phyloP scores from a whole-genome alignment of 805 yeast genomes.

The Nakazawaea siamensis region DNA sequence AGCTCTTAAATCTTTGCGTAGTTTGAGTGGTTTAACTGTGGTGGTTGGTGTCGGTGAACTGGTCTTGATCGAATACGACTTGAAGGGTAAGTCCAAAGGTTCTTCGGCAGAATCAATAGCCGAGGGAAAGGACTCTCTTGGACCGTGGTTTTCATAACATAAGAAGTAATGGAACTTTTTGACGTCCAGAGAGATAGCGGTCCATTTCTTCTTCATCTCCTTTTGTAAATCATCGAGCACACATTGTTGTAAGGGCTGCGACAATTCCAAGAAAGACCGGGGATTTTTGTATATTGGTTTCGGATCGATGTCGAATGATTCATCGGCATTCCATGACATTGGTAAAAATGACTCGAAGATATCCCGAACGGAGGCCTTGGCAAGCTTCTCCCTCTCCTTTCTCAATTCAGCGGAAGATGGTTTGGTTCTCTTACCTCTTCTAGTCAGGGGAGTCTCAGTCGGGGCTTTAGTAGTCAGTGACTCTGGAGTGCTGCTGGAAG shows the following conservation, averaged over 20 bases:
- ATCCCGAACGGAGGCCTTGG: conserved; percentile 31
- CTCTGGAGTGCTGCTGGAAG: too few species aligned
- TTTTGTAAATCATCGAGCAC: conserved; percentile 38
- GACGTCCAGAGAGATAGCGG: conserved; percentile 33
- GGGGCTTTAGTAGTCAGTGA: too few species aligned
- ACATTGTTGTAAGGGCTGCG: conserved; percentile 51
- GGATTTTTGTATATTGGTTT: conserved; percentile 24
- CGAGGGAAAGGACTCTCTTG: conserved; percentile 44
- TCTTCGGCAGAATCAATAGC: conserved; percentile 32
- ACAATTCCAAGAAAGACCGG: conserved; percentile 20
- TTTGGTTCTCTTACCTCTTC: conserved; percentile 6
- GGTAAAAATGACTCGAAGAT: conserved; percentile 26
- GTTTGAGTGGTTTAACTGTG: conserved; percentile 26
- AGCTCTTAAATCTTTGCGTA: conserved; percentile 25
- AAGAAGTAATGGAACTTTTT: conserved; percentile 54
- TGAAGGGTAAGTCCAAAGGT: conserved; percentile 59
- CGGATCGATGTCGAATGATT: conserved; percentile 26
- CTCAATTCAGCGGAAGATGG: conserved; percentile 17
- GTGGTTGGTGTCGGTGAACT: conserved; percentile 19
- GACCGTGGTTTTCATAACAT: conserved; percentile 67
- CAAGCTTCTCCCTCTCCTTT: conserved; percentile 25
- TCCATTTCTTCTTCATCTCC: conserved; percentile 48
- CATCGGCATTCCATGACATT: conserved; percentile 17
- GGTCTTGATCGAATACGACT: conserved; percentile 25
- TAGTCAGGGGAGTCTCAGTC: too few species aligned